Evolutionary conservation across 352 stramenopile species (phyloP), one percentile per base, ranked within the genome.

Genomic region (Globisporangium parvum): DNA sequence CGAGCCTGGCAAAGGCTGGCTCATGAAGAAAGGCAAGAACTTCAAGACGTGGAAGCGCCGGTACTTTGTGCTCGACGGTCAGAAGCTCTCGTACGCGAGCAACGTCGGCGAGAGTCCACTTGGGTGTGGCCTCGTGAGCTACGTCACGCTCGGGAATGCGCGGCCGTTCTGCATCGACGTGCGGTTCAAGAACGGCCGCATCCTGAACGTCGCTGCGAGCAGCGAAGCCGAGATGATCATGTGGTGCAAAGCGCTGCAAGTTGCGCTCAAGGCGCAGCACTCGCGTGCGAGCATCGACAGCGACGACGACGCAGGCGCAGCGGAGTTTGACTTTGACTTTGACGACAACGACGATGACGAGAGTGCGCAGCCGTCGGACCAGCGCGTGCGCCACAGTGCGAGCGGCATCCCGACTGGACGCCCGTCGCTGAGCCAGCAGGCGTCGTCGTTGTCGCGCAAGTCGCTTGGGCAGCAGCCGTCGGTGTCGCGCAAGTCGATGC

Each of bases 141-240:
- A 67, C 10, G 76, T 88, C 6, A 47, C 55, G n/a, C 67, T 88
- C 21, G 80, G 81, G n/a, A 74, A 80, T 51, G 67, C 66, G 3
- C 65, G 81, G n/a, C 77, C 81, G 3, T 89, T 91, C 44, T 85
- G 75, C 46, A 59, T 91, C 18, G 71, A 88, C 28, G 73, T 91
- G 17, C 60, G 53, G 26, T 85, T 91, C 39, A 66, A 71, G 53
- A 85, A 81, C 54, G 81, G 78, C 3, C 76, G 81, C n/a, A 45
- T 88, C 8, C 71, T 89, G 56, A 69, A 81, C 8, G 60, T 88
- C 1, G 78, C 77, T 3, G 77, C 81, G 2, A 66, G 59, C 4
- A 71, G 61, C 18, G 77, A 88, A 23, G 64, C 65, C 8, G 78
- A 89, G 23, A 84, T 89, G 63, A 42, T 83, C 24, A 62, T 55